Conservation (phyloP, 2,329 filamentous ascomycete species). For the Fusarium sp. region DNA sequence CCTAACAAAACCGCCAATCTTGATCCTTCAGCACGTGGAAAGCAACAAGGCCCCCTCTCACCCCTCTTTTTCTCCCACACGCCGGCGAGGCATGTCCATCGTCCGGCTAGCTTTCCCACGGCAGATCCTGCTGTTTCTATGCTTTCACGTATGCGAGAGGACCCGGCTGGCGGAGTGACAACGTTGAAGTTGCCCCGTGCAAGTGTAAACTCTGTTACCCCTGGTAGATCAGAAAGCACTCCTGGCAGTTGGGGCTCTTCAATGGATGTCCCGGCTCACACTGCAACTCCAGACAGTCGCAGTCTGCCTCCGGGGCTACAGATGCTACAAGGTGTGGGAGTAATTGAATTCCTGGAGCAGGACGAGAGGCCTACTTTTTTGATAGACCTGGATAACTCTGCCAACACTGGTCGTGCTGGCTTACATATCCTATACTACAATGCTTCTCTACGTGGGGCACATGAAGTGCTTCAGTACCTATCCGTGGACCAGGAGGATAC, state of each 20-base stretch:
- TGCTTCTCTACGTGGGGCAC: slow-evolving; percentile 68
- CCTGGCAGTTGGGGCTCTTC: slow-evolving; percentile 65
- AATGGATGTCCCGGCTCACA: slow-evolving; percentile 63
- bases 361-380: slow-evolving; percentile 83
- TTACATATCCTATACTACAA: slow-evolving; percentile 77
- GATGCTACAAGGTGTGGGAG: slow-evolving; percentile 71
- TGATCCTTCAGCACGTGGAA: slow-evolving; percentile 42
- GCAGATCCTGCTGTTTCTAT: slow-evolving; percentile 59
- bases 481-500: slow-evolving; percentile 59
- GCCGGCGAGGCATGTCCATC: slow-evolving; percentile 50
- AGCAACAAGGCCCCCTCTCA: slow-evolving; percentile 56
- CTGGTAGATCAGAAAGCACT: slow-evolving; percentile 61
- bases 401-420: slow-evolving; percentile 63
- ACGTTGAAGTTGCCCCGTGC: slow-evolving; percentile 67
- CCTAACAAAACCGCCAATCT: slow-evolving; percentile 42
- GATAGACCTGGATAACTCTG: slow-evolving; percentile 71
- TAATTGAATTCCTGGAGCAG: slow-evolving; percentile 79
- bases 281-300: slow-evolving; percentile 63
- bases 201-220: slow-evolving; percentile 60
- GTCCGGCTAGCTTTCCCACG: slow-evolving; percentile 53
- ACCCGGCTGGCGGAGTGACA: slow-evolving; percentile 58
- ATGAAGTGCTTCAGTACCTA: slow-evolving; percentile 67
- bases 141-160: slow-evolving; percentile 59
- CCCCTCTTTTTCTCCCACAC: slow-evolving; percentile 65
- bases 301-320: slow-evolving; percentile 61